Evolutionary conservation across 1,284 basidiomycete genomes (phyloP), one percentile per base, ranked within the genome.

Genomic region (Ganoderma sinense): DNA sequence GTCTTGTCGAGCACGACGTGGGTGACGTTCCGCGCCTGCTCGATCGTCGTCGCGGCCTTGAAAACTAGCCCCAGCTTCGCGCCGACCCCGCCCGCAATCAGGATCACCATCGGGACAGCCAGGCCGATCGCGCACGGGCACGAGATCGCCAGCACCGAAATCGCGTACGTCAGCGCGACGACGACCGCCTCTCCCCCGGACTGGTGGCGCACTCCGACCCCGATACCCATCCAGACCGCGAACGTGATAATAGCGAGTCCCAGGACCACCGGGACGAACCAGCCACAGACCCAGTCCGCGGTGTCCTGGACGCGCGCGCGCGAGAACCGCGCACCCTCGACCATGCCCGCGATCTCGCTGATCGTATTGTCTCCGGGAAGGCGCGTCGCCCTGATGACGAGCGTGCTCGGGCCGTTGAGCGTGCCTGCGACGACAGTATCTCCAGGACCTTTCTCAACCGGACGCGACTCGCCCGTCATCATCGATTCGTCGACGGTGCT

Each of bases 1-100:
- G 85, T 86, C 81, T 86, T 86, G 78, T 86, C 85, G 64, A 86
- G 84, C 2, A 83, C 83, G 51, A 80, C 78, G 56, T 82, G 77
- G 18, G 78, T 72, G 59, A 81, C 75, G 64, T 78, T 75, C 58
- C 77, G 76, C 33, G 79, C 79, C 23, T 71, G 67, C 68, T 84
- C 78, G 39, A 80, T 77, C 11, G 79, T 76, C 18, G 76, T 77
- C 5, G 79, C 75, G 16, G 78, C 77, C 75, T 81, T 81, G 77
- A 82, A 82, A 8, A 82, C 70, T 18, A 82, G 70, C 0, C 81
- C 81, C 39, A 76, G 73, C 71, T 76, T 78, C 43, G 78, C 79
- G 0, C 78, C 80, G 16, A 82, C 80, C 1, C 80, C 80, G 31
- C 78, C 78, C 0, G 81, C 79, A 26, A 81, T 77, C 43, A 82